Base-by-base conservation (phyloP, 2,329 filamentous ascomycete genomes). In the Nemania sp. region DNA sequence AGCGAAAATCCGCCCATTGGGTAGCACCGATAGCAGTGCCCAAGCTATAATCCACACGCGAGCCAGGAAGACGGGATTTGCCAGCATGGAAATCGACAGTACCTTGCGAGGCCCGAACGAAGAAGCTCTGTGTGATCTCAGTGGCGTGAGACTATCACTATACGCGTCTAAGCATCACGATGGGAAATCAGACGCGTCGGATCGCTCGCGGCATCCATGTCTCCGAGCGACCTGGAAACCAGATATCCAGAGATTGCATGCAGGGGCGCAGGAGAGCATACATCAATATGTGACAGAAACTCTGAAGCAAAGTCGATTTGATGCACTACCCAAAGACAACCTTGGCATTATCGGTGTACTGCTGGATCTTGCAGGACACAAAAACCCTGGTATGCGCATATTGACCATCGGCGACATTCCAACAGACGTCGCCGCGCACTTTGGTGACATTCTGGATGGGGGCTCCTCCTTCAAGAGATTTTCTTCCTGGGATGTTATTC, bases 341-440 rank as follows among this genome's bases (percentile, higher is more conserved):
- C 17, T 59, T 2, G 25, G 18, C 9, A 15, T 15, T 45, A 2
- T 59, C 1, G 57, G 51, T 5, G 43, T 37, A 2, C 29, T 60
- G 3, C 17, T 61, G 2, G 58, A 61, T 29, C 53, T 61, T 15
- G 54, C 35, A 4, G 48, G 53, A 2, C 58, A 61, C 32, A 35
- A 18, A 5, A 42, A 48, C n/a, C 58, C 58, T 4, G 25, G 40
- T 2, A 57, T 61, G 58, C 46, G 53, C 1, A 35, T 57, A 2
- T 25, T 61, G 4, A 46, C 49, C 12, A 9, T 57, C 7, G 45
- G 34, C 15, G 17, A 35, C 13, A 35, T 35, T 35, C 34, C 34
- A 35, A 13, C 34, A 35, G 34, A 35, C 13, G 34, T 35, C 34
- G 13, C 7, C 34, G 34, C 34, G 34, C 34, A 35, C 7, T 35